phyloP scores from a whole-genome alignment of 306 rosid genomes.

The Biancaea sappan region DNA sequence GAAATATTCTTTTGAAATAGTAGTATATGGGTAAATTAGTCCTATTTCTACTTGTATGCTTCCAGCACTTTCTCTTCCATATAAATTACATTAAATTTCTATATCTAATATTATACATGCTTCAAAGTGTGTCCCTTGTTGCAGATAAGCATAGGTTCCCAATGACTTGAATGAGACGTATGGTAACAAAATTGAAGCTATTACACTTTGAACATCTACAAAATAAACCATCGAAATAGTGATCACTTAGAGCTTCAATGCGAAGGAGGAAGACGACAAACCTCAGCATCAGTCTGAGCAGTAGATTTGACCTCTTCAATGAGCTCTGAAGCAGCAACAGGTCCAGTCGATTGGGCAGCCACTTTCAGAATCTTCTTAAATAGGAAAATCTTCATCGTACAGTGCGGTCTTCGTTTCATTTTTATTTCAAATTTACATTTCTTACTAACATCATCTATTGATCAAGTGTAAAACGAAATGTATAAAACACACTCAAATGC shows the following conservation, averaged over 20 bases:
- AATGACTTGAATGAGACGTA: neutral
- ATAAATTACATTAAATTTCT: neutral
- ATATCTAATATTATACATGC: neutral
- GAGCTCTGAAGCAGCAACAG: conserved; percentile 63
- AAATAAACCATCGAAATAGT: neutral
- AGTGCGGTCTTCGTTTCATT: conserved; percentile 24
- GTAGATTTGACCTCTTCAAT: conserved; percentile 78
- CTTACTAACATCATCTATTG: too few relatives aligned
- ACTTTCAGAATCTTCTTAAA: conserved; percentile 60
- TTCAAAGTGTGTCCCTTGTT: neutral
- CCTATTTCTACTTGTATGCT: neutral
- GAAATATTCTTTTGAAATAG: too few relatives aligned
- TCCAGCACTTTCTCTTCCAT: neutral
- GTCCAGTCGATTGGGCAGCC: conserved; percentile 71
- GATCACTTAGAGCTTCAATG: neutral
- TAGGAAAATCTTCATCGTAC: conserved; percentile 49
- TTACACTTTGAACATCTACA: neutral
- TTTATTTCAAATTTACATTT: too few relatives aligned
- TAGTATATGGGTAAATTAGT: too few relatives aligned
- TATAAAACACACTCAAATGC: too few relatives aligned
- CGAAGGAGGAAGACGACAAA: conserved; percentile 14
- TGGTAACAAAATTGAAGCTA: neutral
- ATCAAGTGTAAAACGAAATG: too few relatives aligned
- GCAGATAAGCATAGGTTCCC: neutral
- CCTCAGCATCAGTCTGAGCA: conserved; percentile 96